Percentiles rank a stretch among this genome's conserved stretches.
Conservation (phyloP, 371 early-diverging fungal genomes). For the Apophysomyces elegans region DNA sequence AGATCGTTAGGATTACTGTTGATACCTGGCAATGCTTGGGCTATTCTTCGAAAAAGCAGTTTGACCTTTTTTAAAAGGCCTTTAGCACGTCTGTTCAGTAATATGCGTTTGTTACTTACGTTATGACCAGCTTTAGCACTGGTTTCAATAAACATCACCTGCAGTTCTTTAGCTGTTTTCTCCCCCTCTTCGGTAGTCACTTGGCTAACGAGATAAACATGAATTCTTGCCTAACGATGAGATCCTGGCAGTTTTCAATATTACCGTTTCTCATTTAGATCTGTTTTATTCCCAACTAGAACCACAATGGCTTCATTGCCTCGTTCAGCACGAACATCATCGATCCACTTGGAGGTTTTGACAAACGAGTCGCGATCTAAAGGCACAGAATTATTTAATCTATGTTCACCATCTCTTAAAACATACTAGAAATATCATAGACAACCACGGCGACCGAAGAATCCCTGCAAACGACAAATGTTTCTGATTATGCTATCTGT, state of each 20-base stretch:
- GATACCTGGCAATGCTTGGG: constrained; percentile 92
- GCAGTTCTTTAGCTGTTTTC: constrained; percentile 91
- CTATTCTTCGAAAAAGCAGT: constrained; percentile 94
- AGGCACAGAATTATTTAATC: not conserved
- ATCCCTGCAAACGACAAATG: constrained; percentile 51
- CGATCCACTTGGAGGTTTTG: constrained; percentile 98
- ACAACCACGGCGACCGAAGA: constrained; percentile 98
- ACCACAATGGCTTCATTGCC: constrained; percentile 98
- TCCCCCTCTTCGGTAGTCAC: constrained; percentile 96
- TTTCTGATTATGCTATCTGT: not conserved
- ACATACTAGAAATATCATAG: constrained; percentile 92
- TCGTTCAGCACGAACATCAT: constrained; percentile 97
- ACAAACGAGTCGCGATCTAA: constrained; percentile 89
- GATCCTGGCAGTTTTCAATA: not conserved
- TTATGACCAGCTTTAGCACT: constrained; percentile 97
- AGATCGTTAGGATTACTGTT: constrained; percentile 57
- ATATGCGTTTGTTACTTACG: constrained; percentile 34
- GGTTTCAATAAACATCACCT: constrained; percentile 97
- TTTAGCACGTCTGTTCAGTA: no score
- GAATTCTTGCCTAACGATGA: not conserved
- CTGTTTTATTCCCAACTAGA: constrained; percentile 99
- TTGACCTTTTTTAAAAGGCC: constrained; percentile 58
- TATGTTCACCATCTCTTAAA: not conserved
- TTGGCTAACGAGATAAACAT: constrained; percentile 55
- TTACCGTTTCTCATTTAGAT: constrained; percentile 90